These are phyloP conservation scores for Tulasnella sp. DNA, from an alignment of 768 basidiomycete genomes.

Conservation along the genomic window DNA sequence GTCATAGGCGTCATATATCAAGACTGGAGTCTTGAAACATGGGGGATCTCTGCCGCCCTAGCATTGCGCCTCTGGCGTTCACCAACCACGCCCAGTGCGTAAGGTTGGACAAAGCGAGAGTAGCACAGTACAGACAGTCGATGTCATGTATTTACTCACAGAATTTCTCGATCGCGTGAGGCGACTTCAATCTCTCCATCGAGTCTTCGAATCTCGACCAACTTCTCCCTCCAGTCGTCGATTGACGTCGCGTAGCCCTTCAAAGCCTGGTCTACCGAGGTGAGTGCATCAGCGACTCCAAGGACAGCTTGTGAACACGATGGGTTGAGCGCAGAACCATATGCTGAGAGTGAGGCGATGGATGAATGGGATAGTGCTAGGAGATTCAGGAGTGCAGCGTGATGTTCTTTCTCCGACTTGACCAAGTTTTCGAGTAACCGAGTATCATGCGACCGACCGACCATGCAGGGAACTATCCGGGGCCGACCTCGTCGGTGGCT, in stretches of 20 bases:
- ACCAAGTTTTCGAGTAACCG: conserved; percentile 58
- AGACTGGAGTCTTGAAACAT: not conserved
- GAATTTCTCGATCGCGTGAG: conserved; percentile 64
- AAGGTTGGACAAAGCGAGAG: too few relatives aligned
- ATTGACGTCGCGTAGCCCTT: conserved; percentile 45
- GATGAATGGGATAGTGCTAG: conserved; percentile 49
- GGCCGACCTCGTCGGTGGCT: too few relatives aligned
- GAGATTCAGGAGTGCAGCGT: conserved; percentile 44
- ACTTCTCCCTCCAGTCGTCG: conserved; percentile 51
- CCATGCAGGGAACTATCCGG: too few relatives aligned
- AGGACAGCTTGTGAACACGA: conserved; percentile 40
- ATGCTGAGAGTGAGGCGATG: conserved; percentile 55
- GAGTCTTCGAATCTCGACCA: conserved; percentile 46
- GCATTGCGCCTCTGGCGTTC: not conserved
- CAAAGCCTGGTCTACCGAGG: conserved; percentile 56
- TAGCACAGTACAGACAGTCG: too few relatives aligned
- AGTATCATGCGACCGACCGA: conserved; percentile 60
- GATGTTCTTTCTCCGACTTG: conserved; percentile 57
- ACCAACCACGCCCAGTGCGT: not conserved
- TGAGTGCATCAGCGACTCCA: conserved; percentile 43
- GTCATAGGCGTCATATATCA: not conserved
- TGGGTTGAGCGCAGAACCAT: conserved; percentile 53
- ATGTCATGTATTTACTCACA: conserved; percentile 47
- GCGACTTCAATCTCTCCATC: conserved; percentile 65
- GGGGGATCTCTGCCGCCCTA: not conserved